Base-by-base conservation (phyloP, 768 basidiomycete genomes). In the Tephrocybe rancida region DNA sequence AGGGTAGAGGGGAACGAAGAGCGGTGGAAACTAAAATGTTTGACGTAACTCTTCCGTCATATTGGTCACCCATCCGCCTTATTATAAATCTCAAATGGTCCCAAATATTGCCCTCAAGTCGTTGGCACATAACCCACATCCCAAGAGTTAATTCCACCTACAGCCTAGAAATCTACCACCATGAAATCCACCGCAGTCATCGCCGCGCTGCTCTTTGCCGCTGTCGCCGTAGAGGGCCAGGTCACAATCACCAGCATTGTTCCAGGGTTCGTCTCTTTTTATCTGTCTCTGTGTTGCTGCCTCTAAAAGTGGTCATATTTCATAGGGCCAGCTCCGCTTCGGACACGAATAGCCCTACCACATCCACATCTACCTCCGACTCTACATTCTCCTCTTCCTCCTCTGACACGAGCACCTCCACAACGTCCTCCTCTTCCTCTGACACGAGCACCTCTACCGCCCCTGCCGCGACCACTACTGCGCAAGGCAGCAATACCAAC, bases 241-340 rank as follows among this genome's bases (percentile, higher is more conserved):
- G 53, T 54, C 14, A 54, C 53, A 14, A 54, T 54, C 32, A 54
- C 53, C 13, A 54, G 53, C 30, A 37, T 49, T 21, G 41, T 54
- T n/a, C 53, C 53, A 48, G 53, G 53, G 53, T 54, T 30, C 30
- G 53, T 54, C 32, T 29, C 37, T 38, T 8, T 3, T 44, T 45
- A 42, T 22, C 26, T 48, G 29, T 24, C 26, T 46, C 16, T 32
- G 22, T 41, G 35, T 29, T 22, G n/a, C 35, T 16, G 11, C 11
- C 35, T 37, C 35, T 37, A 16, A 37, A 5, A 37, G n/a, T 16
- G 35, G n/a, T 37, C 10, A 37, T 37, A 7, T 37, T 37, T 37
- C 29, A 13, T 37, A 13, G 5, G 35, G 5, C 14, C 5, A 16
- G 5, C 35, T 5, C 35, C 10, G 35, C 7, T 6, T 13, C 14